Evolutionary conservation across 2,329 filamentous ascomycete species (phyloP), one percentile per base, ranked within the genome.

Genomic region (Westerdykella aurantiaca): DNA sequence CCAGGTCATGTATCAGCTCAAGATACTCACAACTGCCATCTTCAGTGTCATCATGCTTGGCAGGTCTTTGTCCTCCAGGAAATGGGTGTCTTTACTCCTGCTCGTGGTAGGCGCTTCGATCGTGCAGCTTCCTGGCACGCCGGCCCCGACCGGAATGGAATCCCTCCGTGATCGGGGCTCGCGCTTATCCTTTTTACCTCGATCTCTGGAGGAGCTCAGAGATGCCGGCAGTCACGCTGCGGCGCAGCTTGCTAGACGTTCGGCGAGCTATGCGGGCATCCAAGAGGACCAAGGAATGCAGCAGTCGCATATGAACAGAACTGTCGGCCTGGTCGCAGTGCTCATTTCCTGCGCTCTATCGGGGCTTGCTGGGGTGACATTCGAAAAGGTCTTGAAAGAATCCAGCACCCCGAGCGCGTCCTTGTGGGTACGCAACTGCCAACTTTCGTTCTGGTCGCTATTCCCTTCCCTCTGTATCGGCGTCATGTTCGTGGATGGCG

Each of bases 351-450:
- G 88, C 41, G 73, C 83, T 9, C 78, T 93, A 6, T 95, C 90
- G 1, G 89, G 89, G 2, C 71, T 95, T 39, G 91, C 88, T 0
- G 86, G 89, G 0, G 88, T 91, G 1, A 88, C 87, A 57, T 90
- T 91, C 52, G 87, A 97, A 66, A 96, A 94, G 69, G 82, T 96
- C 3, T 74, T 97, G 43, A 95, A 94, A 66, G 86, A 95, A 52
- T 85, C 86, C n/a, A 77, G 80, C 0, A 77, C 78, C 2, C 78
- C 82, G 38, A 83, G 82, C 10, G 83, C 83, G 5, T 91, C 88
- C 0, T 76, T 97, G 12, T 98, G 93, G 93, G 83, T 93, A 35
- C 83, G 93, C 49, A 98, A 97, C 64, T 85, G 96, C 38, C 93
- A 98, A 67, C 74, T 98, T 18, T 90, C 89, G 1, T 87, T 96